Evolutionary conservation across 2,329 filamentous ascomycete species (phyloP), one percentile per base, ranked within the genome.

Genomic region (Penicillium corylophilum): DNA sequence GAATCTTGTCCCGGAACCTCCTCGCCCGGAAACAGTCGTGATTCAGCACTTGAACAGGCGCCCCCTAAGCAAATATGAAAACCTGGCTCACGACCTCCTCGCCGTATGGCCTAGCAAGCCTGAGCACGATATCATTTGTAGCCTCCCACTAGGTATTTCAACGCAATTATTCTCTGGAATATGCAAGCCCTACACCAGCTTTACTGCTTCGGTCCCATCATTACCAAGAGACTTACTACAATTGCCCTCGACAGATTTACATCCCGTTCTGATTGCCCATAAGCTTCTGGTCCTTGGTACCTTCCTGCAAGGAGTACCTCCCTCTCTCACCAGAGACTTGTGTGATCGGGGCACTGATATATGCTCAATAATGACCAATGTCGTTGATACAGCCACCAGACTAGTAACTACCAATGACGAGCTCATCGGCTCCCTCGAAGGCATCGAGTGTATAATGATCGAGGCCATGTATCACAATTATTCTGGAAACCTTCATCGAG

Each of bases 221-320:
- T 53, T 50, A 5, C 60, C 68, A 15, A 66, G 52, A 7, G 70
- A 66, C 2, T 52, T 77, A 13, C 62, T 79, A 12, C 61, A 67
- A 28, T 50, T 71, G 22, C 77, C 73, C 1, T 64, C 67, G 1
- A 51, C 54, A 15, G 67, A 62, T 0, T 74, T 71, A 26, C 80
- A 82, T 57, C 80, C 80, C 0, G 69, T 77, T 2, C 55, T 81
- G 6, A 67, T 82, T 1, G 78, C 79, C 2, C 76, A 73, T 44
- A 73, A 73, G 6, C 70, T 82, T 15, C 66, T 82, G 5, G 72
- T 79, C 29, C 62, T 81, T 6, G 71, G 71, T 1, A 69, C 75
- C 13, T 79, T 73, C 51, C 66, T 81, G 8, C 79, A 82, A 62
- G 75, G 77, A 13, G 63, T 80, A 29, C 69, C 72, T 1, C 74